phyloP scores from a whole-genome alignment of 169 alveolate species.

The Cryptosporidium tyzzeri region DNA sequence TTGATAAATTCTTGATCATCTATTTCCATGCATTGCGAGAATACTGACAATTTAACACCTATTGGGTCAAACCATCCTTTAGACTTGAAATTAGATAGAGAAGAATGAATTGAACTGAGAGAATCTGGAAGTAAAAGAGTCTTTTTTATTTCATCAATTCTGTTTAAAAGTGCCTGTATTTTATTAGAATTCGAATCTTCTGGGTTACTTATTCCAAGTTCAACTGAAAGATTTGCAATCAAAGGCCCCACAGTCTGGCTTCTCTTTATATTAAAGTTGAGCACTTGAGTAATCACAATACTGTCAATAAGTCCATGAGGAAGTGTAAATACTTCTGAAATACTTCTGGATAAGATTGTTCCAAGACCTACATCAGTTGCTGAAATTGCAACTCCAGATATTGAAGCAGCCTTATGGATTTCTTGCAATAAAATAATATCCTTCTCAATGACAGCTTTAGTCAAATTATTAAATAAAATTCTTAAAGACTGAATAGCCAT shows the following conservation, averaged over 20 bases:
- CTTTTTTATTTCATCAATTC: slow-evolving; percentile 1
- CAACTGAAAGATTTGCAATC: slow-evolving; percentile 8
- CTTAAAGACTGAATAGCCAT: slow-evolving; percentile 31
- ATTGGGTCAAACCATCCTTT: slow-evolving; percentile 58
- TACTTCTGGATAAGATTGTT: slow-evolving; percentile 48
- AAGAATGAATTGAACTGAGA: neutral
- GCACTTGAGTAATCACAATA: slow-evolving; percentile 41
- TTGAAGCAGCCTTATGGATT: slow-evolving; percentile 60
- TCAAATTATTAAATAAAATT: slow-evolving; percentile 7
- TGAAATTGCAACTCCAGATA: slow-evolving; percentile 61
- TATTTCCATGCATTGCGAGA: neutral
- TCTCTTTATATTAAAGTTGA: slow-evolving; percentile 19
- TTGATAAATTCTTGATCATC: neutral
- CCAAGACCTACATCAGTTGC: slow-evolving; percentile 75
- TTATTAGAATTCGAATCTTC: neutral
- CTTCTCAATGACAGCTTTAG: neutral
- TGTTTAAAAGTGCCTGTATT: slow-evolving; percentile 2
- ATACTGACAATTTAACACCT: neutral
- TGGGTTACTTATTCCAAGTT: slow-evolving; percentile 22
- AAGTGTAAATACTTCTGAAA: slow-evolving; percentile 64
- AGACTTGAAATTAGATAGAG: neutral
- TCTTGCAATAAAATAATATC: slow-evolving; percentile 13
- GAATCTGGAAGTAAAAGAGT: slow-evolving; percentile 27
- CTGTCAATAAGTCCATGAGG: slow-evolving; percentile 72
- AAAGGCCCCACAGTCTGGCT: neutral